A percentile compares a stretch with the other conserved stretches of the same genome.
Conservation (phyloP, 345 rosid species). For the Eucalyptus pauciflora region DNA sequence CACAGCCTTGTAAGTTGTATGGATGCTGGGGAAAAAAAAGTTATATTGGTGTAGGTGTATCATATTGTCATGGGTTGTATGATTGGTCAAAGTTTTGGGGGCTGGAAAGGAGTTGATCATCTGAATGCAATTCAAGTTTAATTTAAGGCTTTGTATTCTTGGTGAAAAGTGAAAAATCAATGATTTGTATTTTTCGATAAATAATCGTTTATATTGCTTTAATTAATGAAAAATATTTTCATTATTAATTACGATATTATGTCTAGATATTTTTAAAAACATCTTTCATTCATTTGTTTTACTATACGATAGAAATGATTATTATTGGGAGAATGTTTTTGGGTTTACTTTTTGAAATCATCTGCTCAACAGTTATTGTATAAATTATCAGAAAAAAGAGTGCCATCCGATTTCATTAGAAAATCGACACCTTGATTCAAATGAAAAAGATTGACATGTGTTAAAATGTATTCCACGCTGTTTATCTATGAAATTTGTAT, state of each 20-base stretch:
- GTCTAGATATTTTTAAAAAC: not conserved
- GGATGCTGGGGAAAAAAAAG: not conserved
- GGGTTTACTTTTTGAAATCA: not conserved
- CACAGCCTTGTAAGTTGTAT: not conserved
- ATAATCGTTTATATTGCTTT: not conserved
- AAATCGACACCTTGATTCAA: not conserved
- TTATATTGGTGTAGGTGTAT: not conserved
- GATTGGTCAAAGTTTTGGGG: not conserved
- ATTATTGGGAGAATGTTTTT: not conserved
- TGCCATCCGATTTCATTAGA: not conserved
- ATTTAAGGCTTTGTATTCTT: not conserved
- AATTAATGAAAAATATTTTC: not conserved
- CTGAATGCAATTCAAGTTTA: not conserved
- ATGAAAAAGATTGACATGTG: not conserved
- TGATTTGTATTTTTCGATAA: not conserved
- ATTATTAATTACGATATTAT: not conserved
- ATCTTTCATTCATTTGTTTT: not conserved
- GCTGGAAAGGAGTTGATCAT: not conserved
- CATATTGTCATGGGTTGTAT: not conserved
- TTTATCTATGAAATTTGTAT: not conserved
- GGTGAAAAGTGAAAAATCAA: not conserved
- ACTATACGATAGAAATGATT: not conserved
- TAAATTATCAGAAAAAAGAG: not conserved
- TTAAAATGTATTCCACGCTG: rapidly evolving
- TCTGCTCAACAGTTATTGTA: not conserved